Evolutionary conservation across 2,329 filamentous ascomycete genomes (phyloP), one percentile per base, ranked within the genome.

Genomic region (Grosmannia clavigera): DNA sequence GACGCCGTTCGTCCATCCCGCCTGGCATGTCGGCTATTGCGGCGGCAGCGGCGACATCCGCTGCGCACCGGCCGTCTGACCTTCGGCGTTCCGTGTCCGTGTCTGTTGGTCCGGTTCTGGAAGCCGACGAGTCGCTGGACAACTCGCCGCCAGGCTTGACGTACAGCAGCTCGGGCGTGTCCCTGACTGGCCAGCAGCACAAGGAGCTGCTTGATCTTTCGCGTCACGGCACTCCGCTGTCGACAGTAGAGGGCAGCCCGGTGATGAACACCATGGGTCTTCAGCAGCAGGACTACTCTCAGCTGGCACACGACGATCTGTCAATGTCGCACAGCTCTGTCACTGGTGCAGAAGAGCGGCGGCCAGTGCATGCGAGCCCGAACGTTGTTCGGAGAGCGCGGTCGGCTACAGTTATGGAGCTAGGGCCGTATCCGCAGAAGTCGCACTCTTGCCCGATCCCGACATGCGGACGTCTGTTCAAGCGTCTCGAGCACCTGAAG

Each of bases 391-490:
- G 94, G 67, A 84, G 94, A 68, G 94, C 94, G 65, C 86, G 92
- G 65, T 96, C 92, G 66, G 92, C 94, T 58, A 97, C 94, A 4
- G 88, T 95, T 74, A 95, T 95, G 87, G 94, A 99, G 73, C 83
- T 96, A 64, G 91, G 90, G 38, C 94, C 95, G 16, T 97, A 97
- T 72, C 91, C 94, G 58, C 90, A 95, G 71, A 99, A 99, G 75
- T 96, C 92, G 50, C 94, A 99, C 75, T 97, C 92, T 2, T 99
- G 94, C 78, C 94, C 94, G n/a, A 99, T 99, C 69, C 94, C 94
- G 33, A 95, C 92, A 60, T 99, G 94, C 72, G 94, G 94, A 59
- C 87, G 94, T 69, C 83, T 96, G 64, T 99, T 99, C 83, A 99
- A 99, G 85, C 87, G 94, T 75, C 84, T 99, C 78, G 94, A 99